A percentile compares a stretch with the other conserved stretches of the same genome.
phyloP scores from a whole-genome alignment of 192 early-diverging fungal species.

The Linderina pennispora region DNA sequence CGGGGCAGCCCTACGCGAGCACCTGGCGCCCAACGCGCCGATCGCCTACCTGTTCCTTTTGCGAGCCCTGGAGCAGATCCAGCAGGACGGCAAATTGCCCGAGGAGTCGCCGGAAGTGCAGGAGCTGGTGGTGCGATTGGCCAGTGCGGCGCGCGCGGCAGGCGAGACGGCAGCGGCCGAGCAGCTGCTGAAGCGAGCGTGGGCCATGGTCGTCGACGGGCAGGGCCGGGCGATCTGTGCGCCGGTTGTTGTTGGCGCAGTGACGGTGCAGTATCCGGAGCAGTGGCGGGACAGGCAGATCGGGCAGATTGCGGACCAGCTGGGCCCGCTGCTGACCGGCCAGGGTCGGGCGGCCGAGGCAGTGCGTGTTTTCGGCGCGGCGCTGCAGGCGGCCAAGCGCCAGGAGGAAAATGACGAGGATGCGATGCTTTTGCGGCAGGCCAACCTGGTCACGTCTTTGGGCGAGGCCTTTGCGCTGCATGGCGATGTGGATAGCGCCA shows the following conservation, averaged over 20 bases:
- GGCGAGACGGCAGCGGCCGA: constrained; percentile 24
- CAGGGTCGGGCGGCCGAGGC: constrained; percentile 1
- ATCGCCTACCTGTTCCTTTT: constrained; percentile 36
- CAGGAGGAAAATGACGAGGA: constrained; percentile 3
- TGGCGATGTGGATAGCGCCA: constrained; percentile 18
- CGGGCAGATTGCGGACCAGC: constrained; percentile 8
- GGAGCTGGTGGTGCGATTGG: constrained; percentile 28
- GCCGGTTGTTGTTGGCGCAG: not conserved
- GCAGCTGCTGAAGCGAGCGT: constrained; percentile 13
- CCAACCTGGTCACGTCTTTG: constrained; percentile 26
- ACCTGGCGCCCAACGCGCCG: constrained; percentile 30
- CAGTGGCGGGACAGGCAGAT: constrained; percentile 10
- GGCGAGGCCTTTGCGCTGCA: constrained; percentile 32
- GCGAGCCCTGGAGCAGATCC: constrained; percentile 28
- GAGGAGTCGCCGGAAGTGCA: constrained; percentile 25
- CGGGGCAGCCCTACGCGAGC: constrained; percentile 33
- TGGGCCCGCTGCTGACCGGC: constrained; percentile 19
- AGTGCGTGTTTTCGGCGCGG: constrained; percentile 12
- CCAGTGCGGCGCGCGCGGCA: constrained; percentile 15
- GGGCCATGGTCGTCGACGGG: constrained; percentile 8
- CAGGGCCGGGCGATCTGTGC: not conserved
- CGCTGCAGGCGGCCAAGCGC: constrained; percentile 17
- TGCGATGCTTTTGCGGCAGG: constrained; percentile 9
- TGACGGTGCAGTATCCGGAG: not conserved
- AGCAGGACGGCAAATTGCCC: constrained; percentile 13